phyloP scores from a whole-genome alignment of 2,329 filamentous ascomycete species.

The Apiospora aurea region DNA sequence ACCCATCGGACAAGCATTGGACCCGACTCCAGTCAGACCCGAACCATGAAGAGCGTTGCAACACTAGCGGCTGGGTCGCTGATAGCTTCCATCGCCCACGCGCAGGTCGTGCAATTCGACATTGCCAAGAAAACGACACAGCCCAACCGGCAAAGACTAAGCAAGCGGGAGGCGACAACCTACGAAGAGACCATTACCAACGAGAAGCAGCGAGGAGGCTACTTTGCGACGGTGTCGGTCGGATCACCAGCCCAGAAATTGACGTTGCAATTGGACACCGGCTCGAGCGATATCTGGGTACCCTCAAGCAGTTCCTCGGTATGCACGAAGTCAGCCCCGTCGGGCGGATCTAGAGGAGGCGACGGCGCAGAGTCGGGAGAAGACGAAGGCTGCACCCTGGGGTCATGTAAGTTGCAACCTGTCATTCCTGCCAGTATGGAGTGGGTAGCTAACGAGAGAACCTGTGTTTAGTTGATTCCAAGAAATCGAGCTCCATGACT shows the following conservation, averaged over 20 bases:
- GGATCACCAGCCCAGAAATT: conserved; percentile 65
- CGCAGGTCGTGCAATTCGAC: conserved; percentile 55
- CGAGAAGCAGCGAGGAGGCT: conserved; percentile 53
- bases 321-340: conserved; percentile 42
- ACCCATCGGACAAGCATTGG: background rate
- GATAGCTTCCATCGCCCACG: conserved; percentile 38
- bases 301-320: conserved; percentile 48
- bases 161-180: conserved; percentile 47
- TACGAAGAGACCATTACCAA: conserved; percentile 55
- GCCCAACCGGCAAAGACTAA: conserved; percentile 33
- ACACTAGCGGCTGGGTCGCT: conserved; percentile 38
- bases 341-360: conserved; percentile 23
- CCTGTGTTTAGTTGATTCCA: conserved; percentile 49
- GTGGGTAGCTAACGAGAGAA: background rate
- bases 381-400: conserved; percentile 48
- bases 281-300: conserved; percentile 71
- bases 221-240: conserved; percentile 63
- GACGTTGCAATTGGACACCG: conserved; percentile 68
- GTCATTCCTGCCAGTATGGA: conserved; percentile 24
- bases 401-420: conserved; percentile 51
- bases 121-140: conserved; percentile 41
- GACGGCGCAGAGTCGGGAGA: conserved; percentile 24
- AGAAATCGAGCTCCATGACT: conserved; percentile 54
- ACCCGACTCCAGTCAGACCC: background rate
- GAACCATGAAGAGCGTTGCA: conserved; percentile 36